These are phyloP conservation scores for Thalassiosira profunda DNA, from an alignment of 108 stramenopile genomes.

Conservation along the genomic window DNA sequence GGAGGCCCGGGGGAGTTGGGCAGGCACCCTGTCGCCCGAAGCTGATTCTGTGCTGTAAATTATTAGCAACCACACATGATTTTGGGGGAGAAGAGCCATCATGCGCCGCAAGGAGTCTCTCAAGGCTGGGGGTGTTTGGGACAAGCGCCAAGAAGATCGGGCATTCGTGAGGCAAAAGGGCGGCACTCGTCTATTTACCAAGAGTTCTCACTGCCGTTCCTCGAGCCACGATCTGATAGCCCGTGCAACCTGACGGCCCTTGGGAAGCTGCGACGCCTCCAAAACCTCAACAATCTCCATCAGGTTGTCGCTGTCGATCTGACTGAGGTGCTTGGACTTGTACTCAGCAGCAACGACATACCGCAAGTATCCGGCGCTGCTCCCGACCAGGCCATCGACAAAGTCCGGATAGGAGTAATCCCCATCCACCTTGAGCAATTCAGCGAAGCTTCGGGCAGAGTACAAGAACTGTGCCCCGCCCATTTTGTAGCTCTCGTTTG, in stretches of 20 bases:
- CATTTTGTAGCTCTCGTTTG: slow-evolving; percentile 85
- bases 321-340: neutral
- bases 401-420: slow-evolving; percentile 90
- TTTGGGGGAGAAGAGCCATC: too few relatives aligned
- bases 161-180: too few relatives aligned
- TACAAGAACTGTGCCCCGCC: slow-evolving; percentile 69
- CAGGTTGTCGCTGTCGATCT: slow-evolving; percentile 34
- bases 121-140: too few relatives aligned
- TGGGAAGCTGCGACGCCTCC: slow-evolving; percentile 66
- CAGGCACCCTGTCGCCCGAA: too few relatives aligned
- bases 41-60: too few relatives aligned
- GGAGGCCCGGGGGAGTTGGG: too few relatives aligned
- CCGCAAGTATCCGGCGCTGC: slow-evolving; percentile 84
- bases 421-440: slow-evolving; percentile 72
- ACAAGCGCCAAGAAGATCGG: too few relatives aligned
- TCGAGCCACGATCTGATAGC: slow-evolving; percentile 79
- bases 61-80: too few relatives aligned
- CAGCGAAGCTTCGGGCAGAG: slow-evolving; percentile 77
- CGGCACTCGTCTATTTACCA: too few relatives aligned
- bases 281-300: slow-evolving; percentile 74
- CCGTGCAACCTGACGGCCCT: slow-evolving; percentile 75
- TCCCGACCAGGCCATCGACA: slow-evolving; percentile 87
- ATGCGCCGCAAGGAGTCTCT: too few relatives aligned
- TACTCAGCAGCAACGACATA: slow-evolving; percentile 65
- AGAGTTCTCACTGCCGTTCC: too few relatives aligned